phyloP scores from a whole-genome alignment of 2,329 filamentous ascomycete species.

The Colletotrichum sp. region DNA sequence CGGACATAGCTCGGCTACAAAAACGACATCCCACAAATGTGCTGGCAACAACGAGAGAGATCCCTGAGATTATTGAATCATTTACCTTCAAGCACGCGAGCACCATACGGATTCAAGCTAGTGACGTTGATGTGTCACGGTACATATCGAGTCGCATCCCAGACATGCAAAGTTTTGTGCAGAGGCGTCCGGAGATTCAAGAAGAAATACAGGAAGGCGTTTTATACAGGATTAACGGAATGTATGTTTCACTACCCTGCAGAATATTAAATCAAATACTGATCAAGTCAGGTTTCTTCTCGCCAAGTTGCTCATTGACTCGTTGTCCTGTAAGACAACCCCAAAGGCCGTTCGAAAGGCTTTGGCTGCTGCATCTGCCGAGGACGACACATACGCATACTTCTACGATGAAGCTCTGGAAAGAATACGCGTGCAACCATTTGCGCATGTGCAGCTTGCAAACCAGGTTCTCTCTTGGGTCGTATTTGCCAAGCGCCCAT shows the following conservation, averaged over 20 bases:
- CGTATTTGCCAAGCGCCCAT: conserved; percentile 28
- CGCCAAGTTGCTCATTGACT: conserved; percentile 3
- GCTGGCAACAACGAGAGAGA: accelerated
- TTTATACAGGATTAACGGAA: conserved; percentile 1
- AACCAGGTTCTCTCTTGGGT: conserved; percentile 40
- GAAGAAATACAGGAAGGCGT: conserved; percentile 1
- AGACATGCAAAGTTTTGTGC: background rate
- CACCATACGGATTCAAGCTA: too few relatives aligned
- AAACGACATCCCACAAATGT: accelerated
- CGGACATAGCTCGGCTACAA: background rate
- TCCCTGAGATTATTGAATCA: too few relatives aligned
- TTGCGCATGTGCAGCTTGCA: conserved; percentile 26
- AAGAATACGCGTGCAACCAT: conserved; percentile 32
- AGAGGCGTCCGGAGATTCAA: background rate
- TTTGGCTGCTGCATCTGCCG: background rate
- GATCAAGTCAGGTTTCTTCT: conserved; percentile 3
- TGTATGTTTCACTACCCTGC: conserved; percentile 1
- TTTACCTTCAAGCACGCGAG: too few relatives aligned
- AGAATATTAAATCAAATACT: background rate
- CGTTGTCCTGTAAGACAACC: background rate
- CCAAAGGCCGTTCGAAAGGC: background rate
- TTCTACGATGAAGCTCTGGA: conserved; percentile 38
- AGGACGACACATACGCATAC: background rate
- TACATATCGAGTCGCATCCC: conserved; percentile 6
- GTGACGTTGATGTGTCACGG: conserved; percentile 4